Base-by-base conservation (phyloP, 108 stramenopile species). In the Cylindrotheca fusiformis region DNA sequence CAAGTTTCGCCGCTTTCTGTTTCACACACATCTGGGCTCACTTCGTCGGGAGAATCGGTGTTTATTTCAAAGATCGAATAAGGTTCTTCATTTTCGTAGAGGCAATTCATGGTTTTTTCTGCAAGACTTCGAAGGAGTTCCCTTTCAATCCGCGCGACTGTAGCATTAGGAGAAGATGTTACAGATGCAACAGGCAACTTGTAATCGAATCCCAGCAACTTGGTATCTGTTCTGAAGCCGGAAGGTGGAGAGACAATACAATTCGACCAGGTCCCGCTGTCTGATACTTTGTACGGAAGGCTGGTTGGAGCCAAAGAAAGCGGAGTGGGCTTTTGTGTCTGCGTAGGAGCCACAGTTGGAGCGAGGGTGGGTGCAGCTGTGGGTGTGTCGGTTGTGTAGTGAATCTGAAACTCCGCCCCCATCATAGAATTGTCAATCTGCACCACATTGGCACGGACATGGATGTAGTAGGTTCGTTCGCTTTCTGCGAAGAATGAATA, bases 401-500 rank as follows among this genome's bases (percentile, higher is more conserved):
- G 14, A 14, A 41, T 41, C 14, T 41, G 6, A 14, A 41, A 41
- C 14, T 41, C 36, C 10, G 36, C 36, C 14, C 36, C 36, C 36
- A 41, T 10, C 36, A 14, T 41, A 41, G 14, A 41, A 41, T 14
- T 41, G 36, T 6, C 6, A 41, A 41, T 10, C 10, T 72, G 46
- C 18, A 65, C 28, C 10, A 71, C 61, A 46, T 72, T 61, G 30
- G 71, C 64, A 21, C 71, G 63, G 22, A 72, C 71, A 28, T 72
- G 71, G n/a, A 72, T 57, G 32, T 36, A 65, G 50, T 72, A 72
- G 41, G 36, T 52, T n/a, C 32, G 31, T 22, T 63, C 50, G 1
- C 29, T 44, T 52, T 59, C 55, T 18, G 63, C 71, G 45, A 59
- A 31, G 25, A 50, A 72, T 22, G 22, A 33, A 51, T 48, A 64